A percentile compares a stretch with the other conserved stretches of the same genome.
These are phyloP conservation scores for Hemileccinum impolitum DNA, from an alignment of 768 basidiomycete genomes.

Conservation along the genomic window DNA sequence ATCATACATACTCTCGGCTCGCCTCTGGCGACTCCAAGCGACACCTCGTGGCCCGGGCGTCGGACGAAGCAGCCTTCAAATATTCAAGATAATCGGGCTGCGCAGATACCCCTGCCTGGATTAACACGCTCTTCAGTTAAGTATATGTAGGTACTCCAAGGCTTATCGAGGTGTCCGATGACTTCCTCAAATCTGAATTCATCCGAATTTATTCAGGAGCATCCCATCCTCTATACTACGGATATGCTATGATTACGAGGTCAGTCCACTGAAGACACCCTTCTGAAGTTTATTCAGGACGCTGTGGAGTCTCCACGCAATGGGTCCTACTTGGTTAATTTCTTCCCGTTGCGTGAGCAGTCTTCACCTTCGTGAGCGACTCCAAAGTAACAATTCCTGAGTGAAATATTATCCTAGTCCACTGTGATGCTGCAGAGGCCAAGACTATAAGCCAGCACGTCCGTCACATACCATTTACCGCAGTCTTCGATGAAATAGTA, in stretches of 20 bases:
- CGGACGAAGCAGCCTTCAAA: too few species aligned
- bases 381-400: background rate
- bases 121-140: too few species aligned
- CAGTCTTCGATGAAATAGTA: conserved; percentile 9
- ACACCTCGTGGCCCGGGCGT: too few species aligned
- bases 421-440: conserved; percentile 4
- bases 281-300: conserved; percentile 7
- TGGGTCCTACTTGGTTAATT: conserved; percentile 10
- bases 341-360: conserved; percentile 6
- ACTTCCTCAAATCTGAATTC: too few species aligned
- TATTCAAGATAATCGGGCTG: too few species aligned
- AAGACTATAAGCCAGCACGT: background rate
- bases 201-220: background rate
- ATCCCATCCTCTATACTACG: background rate
- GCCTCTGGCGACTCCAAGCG: too few species aligned
- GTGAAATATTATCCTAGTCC: conserved; percentile 17
- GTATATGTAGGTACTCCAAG: too few species aligned
- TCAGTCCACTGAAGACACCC: conserved; percentile 1
- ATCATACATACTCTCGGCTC: too few species aligned
- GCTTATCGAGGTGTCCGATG: too few species aligned
- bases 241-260: conserved; percentile 2
- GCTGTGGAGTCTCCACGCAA: background rate
- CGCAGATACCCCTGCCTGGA: too few species aligned
- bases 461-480: conserved; percentile 1
- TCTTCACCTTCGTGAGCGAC: background rate